These are phyloP conservation scores for Phaeophleospora eucalypticola DNA, from an alignment of 2,329 filamentous ascomycete genomes.

Conservation along the genomic window DNA sequence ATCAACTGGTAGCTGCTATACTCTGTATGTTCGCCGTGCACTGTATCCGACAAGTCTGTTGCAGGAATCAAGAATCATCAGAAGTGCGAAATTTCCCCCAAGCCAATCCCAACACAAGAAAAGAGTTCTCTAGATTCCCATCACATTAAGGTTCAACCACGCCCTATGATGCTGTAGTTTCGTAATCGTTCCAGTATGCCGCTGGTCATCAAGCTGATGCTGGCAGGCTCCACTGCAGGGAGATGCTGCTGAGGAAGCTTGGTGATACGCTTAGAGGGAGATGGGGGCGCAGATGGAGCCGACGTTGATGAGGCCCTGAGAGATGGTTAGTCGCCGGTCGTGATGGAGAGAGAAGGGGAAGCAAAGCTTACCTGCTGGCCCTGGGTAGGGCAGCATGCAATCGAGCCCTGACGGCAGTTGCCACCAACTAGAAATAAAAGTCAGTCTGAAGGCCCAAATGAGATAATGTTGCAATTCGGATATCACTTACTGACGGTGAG, in stretches of 20 bases:
- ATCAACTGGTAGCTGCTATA: too few species aligned
- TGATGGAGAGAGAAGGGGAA: background rate
- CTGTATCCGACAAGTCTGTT: too few species aligned
- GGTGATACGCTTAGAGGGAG: conserved; percentile 6
- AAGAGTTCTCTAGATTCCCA: too few species aligned
- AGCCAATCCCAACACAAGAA: too few species aligned
- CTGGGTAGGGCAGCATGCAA: conserved; percentile 13
- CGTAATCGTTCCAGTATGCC: too few species aligned
- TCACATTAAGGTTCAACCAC: too few species aligned
- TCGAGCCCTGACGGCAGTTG: conserved; percentile 6
- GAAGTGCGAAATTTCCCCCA: too few species aligned
- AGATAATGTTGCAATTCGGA: background rate
- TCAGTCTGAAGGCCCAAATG: background rate
- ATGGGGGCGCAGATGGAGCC: conserved; percentile 10
- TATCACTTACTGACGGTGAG: conserved; percentile 6
- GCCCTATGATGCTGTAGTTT: too few species aligned
- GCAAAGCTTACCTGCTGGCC: conserved; percentile 5
- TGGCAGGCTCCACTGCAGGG: background rate
- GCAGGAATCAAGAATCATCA: too few species aligned
- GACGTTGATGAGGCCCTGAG: conserved; percentile 7
- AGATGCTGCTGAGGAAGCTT: too few species aligned
- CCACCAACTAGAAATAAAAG: conserved; percentile 4
- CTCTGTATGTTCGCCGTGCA: too few species aligned
- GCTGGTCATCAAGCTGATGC: background rate
- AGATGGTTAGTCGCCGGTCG: background rate